phyloP scores from a whole-genome alignment of 1,284 basidiomycete species.

The Hortiboletus rubellus region DNA sequence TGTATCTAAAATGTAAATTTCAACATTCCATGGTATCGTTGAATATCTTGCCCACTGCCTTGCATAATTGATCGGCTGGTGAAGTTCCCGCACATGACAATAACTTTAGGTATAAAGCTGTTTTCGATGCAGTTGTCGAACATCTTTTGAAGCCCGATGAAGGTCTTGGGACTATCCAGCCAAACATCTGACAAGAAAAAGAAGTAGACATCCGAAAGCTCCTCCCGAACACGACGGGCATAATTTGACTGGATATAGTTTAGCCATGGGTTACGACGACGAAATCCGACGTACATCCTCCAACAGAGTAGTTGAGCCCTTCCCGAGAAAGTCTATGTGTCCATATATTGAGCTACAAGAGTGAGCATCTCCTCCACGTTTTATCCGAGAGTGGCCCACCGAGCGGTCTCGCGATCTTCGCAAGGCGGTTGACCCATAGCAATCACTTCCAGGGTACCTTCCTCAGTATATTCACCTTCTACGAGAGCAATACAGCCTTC shows the following conservation, averaged over 20 bases:
- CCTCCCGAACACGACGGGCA: conserved; percentile 59
- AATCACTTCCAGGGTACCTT: conserved; percentile 84
- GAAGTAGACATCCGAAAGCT: conserved; percentile 80
- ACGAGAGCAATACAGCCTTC: conserved; percentile 95
- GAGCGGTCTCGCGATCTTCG: conserved; percentile 79
- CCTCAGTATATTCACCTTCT: conserved; percentile 95
- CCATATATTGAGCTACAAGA: conserved; percentile 78
- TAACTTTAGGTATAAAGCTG: conserved; percentile 80
- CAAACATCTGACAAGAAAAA: conserved; percentile 95
- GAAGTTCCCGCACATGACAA: conserved; percentile 96
- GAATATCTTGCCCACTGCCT: conserved; percentile 76
- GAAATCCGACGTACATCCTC: conserved; percentile 72
- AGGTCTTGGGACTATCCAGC: conserved; percentile 86
- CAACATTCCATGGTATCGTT: conserved; percentile 76
- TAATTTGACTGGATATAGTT: conserved; percentile 51
- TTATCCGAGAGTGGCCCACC: conserved; percentile 46
- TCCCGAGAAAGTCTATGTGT: conserved; percentile 93
- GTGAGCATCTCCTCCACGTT: conserved; percentile 3
- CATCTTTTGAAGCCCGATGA: conserved; percentile 79
- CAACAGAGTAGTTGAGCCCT: conserved; percentile 86
- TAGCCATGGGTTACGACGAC: background rate
- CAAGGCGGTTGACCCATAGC: conserved; percentile 98
- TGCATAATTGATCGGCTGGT: conserved; percentile 78
- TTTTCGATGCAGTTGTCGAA: conserved; percentile 92
- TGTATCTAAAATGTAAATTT: background rate